Evolutionary conservation across 345 rosid genomes (phyloP).

Genomic region (Nephelium lappaceum): DNA sequence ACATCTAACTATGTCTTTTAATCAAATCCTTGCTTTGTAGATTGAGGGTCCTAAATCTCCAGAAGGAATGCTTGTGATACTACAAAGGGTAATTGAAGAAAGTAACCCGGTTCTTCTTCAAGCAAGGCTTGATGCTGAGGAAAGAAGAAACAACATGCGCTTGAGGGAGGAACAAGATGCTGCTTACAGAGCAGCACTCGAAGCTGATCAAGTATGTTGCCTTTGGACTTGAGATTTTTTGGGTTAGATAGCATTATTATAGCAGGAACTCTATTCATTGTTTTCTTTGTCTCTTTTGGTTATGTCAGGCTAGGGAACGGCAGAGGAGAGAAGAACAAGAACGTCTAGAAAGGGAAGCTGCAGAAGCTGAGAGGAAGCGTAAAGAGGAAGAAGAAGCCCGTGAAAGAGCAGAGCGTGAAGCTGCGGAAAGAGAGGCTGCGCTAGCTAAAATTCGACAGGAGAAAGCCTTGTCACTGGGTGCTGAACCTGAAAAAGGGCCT

Average conservation of each 20-base stretch:
- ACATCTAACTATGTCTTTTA: background rate
- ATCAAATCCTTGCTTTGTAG: constrained; percentile 40
- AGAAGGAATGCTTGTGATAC: constrained; percentile 67
- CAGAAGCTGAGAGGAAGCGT: constrained; percentile 84
- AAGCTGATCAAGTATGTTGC: constrained; percentile 88
- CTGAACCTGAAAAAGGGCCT: constrained; percentile 91
- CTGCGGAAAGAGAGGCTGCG: constrained; percentile 85
- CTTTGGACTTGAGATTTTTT: constrained; percentile 4
- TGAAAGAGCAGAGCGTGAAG: constrained; percentile 82
- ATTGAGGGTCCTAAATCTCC: constrained; percentile 92
- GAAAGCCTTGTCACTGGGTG: constrained; percentile 84
- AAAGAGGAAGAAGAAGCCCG: constrained; percentile 93
- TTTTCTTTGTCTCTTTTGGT: constrained; percentile 7
- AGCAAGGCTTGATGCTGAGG: constrained; percentile 92
- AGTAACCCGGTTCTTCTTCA: constrained; percentile 84
- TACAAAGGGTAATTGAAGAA: constrained; percentile 96
- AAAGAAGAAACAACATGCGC: constrained; percentile 76
- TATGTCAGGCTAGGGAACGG: constrained; percentile 74
- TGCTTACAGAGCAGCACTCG: constrained; percentile 96
- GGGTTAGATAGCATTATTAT: background rate
- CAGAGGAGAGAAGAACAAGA: constrained; percentile 88
- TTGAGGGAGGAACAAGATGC: constrained; percentile 99
- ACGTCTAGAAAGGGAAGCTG: constrained; percentile 83
- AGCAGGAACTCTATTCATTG: background rate
- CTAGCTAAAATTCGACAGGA: constrained; percentile 75